A percentile compares a stretch with the other conserved stretches of the same genome.
Evolutionary conservation across 2,329 filamentous ascomycete species (phyloP).

Genomic region (Colletotrichum liriopes): DNA sequence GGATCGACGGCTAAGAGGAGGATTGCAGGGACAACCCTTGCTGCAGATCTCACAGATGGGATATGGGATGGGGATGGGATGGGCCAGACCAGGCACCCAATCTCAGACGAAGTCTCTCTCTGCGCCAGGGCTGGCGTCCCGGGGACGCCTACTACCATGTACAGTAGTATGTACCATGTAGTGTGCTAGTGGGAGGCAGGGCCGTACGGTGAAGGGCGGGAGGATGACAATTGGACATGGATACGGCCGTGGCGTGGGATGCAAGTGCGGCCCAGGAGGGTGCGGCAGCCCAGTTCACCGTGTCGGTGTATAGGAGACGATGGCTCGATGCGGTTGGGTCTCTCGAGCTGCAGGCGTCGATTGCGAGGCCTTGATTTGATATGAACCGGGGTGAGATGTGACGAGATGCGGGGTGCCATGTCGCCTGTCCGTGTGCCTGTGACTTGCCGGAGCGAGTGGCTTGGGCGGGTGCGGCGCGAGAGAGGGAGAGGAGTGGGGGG

Average conservation of each 20-base stretch:
- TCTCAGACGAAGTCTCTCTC: neutral
- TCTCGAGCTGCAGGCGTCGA: neutral
- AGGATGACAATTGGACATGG: conserved; percentile 2
- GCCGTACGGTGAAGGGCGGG: neutral
- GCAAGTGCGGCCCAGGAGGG: conserved; percentile 5
- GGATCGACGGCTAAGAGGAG: conserved; percentile 42
- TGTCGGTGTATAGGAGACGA: neutral
- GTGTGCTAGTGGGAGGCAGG: too few relatives aligned
- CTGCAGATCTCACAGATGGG: conserved; percentile 22
- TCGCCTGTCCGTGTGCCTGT: neutral
- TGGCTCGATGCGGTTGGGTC: neutral
- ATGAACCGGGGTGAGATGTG: neutral
- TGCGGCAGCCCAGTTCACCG: neutral
- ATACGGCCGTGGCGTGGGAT: conserved; percentile 34
- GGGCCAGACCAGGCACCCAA: neutral
- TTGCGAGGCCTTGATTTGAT: neutral
- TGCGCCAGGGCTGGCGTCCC: neutral
- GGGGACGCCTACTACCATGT: too few relatives aligned
- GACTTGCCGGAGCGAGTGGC: neutral
- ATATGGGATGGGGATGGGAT: neutral
- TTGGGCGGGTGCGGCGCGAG: neutral
- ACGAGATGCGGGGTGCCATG: neutral
- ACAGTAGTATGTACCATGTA: too few relatives aligned
- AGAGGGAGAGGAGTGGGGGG: too few relatives aligned
- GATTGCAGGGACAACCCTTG: conserved; percentile 38